Conservation (phyloP, 306 rosid species). For the Begonia masoniana region DNA sequence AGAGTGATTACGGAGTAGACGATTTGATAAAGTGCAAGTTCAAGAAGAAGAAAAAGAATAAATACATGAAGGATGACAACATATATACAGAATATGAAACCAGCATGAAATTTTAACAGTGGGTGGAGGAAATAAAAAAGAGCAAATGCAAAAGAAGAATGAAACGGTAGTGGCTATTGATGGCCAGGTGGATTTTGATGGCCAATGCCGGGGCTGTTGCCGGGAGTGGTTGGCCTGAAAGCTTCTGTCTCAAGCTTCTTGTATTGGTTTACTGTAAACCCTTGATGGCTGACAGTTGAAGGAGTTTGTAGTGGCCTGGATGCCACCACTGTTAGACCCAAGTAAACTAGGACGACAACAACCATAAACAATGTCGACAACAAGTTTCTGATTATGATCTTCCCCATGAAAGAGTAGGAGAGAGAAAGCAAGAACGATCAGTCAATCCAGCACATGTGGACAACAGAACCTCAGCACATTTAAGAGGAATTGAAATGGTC, state of each 20-base stretch:
- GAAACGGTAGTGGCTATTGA: slow-evolving; percentile 3
- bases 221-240: slow-evolving; percentile 43
- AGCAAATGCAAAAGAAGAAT: too few relatives aligned
- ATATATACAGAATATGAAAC: too few relatives aligned
- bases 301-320: neutral
- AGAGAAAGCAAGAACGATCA: neutral
- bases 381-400: slow-evolving; percentile 23
- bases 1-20: too few relatives aligned
- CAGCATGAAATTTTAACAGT: too few relatives aligned
- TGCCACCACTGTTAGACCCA: neutral
- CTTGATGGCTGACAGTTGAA: slow-evolving; percentile 22
- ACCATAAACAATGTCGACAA: slow-evolving; percentile 9
- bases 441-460: too few relatives aligned
- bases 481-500: slow-evolving; percentile 38
- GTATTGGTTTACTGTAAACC: slow-evolving; percentile 27
- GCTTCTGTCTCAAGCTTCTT: slow-evolving; percentile 28
- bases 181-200: slow-evolving; percentile 20
- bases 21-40: too few relatives aligned
- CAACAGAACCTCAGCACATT: slow-evolving; percentile 10
- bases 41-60: too few relatives aligned
- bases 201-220: slow-evolving; percentile 61
- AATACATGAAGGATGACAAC: too few relatives aligned
- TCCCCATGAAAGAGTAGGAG: neutral
- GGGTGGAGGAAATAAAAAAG: too few relatives aligned
- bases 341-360: neutral